phyloP scores from a whole-genome alignment of 106 monocot genomes.

The Acanthochlamys bracteata region DNA sequence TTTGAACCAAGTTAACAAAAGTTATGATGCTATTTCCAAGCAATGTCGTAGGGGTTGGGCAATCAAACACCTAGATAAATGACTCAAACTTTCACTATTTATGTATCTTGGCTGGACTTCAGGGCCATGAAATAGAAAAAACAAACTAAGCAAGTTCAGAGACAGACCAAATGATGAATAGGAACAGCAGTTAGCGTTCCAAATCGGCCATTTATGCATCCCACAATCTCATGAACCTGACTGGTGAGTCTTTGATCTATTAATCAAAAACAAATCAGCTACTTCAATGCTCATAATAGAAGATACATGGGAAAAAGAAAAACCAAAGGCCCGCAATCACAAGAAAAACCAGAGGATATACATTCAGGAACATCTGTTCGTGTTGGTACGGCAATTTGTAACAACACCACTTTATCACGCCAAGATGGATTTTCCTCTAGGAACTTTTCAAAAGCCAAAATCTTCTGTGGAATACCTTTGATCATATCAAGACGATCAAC shows the following conservation, averaged over 20 bases:
- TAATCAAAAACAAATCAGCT: constrained; percentile 1
- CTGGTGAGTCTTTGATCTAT: constrained; percentile 98
- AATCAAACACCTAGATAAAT: too few relatives aligned
- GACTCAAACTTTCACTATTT: too few relatives aligned
- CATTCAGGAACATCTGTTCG: constrained; percentile 96
- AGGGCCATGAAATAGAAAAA: too few relatives aligned
- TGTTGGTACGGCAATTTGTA: constrained; percentile 94
- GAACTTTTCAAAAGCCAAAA: constrained; percentile 94
- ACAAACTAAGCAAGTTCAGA: not conserved
- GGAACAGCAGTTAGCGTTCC: constrained; percentile 94
- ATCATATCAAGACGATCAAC: constrained; percentile 95
- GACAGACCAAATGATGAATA: constrained; percentile 87
- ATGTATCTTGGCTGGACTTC: too few relatives aligned
- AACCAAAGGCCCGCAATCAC: not conserved
- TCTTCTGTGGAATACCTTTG: constrained; percentile 93
- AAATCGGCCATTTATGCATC: constrained; percentile 96
- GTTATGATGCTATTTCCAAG: too few relatives aligned
- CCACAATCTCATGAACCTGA: constrained; percentile 99
- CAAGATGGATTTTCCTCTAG: constrained; percentile 74
- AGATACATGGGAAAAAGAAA: too few relatives aligned
- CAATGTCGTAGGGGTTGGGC: too few relatives aligned
- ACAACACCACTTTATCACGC: constrained; percentile 82
- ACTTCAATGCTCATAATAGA: too few relatives aligned
- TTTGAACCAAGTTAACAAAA: too few relatives aligned
- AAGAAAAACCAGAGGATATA: constrained; percentile 11